These are phyloP conservation scores for Podospora pseudoanserina DNA, from an alignment of 495 filamentous ascomycete genomes.

Conservation along the genomic window DNA sequence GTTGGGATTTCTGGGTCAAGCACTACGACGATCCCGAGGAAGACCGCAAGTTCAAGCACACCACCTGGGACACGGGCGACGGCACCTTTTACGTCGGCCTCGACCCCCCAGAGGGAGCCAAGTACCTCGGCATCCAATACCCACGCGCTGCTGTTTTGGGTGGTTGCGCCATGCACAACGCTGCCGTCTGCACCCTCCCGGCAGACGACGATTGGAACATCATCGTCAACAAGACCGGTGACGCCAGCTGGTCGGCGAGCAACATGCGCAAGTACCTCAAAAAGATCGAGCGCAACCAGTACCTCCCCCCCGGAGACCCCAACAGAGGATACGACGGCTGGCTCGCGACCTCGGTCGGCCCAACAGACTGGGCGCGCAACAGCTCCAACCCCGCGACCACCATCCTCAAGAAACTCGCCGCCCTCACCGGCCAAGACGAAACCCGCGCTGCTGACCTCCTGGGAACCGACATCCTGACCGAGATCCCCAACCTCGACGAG, in stretches of 20 bases:
- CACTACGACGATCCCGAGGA: constrained; percentile 45
- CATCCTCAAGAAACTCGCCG: constrained; percentile 35
- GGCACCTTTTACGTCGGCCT: constrained; percentile 48
- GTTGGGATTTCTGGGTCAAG: constrained; percentile 53
- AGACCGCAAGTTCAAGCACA: constrained; percentile 42
- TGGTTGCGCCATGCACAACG: constrained; percentile 51
- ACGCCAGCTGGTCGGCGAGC: constrained; percentile 41
- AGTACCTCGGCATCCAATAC: constrained; percentile 46
- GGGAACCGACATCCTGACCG: constrained; percentile 41
- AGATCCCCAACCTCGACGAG: constrained; percentile 36
- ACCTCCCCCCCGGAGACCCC: constrained; percentile 34
- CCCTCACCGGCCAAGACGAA: constrained; percentile 36
- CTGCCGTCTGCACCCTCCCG: constrained; percentile 39
- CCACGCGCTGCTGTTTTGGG: constrained; percentile 47
- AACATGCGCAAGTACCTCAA: constrained; percentile 47
- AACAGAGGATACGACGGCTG: constrained; percentile 46
- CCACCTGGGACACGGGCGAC: constrained; percentile 42
- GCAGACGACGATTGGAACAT: constrained; percentile 46
- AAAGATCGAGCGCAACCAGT: constrained; percentile 45
- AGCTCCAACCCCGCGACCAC: constrained; percentile 21
- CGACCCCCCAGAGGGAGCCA: constrained; percentile 42
- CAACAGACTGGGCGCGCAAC: constrained; percentile 34
- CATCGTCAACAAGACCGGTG: constrained; percentile 44
- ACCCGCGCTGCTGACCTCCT: constrained; percentile 28
- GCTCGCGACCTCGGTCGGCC: constrained; percentile 37